Evolutionary conservation across 1,139 yeast genomes (phyloP).

Genomic region (Candida glucosophila): DNA sequence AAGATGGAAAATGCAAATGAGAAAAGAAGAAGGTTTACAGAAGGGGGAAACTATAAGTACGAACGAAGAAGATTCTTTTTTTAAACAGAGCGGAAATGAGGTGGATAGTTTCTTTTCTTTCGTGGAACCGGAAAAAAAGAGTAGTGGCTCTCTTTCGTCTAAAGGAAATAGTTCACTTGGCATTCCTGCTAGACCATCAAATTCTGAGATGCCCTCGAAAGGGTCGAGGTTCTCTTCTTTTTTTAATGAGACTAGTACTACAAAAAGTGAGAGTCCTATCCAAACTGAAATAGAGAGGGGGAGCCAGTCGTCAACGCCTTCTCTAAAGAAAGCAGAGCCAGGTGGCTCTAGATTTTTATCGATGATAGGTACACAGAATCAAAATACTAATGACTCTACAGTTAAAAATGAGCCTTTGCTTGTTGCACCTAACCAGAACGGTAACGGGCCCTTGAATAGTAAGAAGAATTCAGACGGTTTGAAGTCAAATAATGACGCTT

Average conservation of each 20-base stretch:
- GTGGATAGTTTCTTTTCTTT: constrained; percentile 47
- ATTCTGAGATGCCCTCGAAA: constrained; percentile 12
- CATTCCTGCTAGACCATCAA: constrained; percentile 7
- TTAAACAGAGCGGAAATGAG: constrained; percentile 29
- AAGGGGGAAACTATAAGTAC: constrained; percentile 35
- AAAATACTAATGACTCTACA: no score
- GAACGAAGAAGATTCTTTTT: constrained; percentile 11
- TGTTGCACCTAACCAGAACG: neutral
- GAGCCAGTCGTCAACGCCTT: no score
- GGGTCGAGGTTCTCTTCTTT: constrained; percentile 43
- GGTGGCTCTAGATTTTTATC: constrained; percentile 4
- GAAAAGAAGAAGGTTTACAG: constrained; percentile 44
- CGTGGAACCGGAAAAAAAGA: constrained; percentile 21
- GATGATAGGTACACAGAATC: constrained; percentile 2
- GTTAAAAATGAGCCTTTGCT: no score
- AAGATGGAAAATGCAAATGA: constrained; percentile 58
- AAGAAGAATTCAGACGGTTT: constrained; percentile 1
- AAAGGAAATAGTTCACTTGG: constrained; percentile 5
- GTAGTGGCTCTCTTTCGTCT: constrained; percentile 5
- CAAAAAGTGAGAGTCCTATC: constrained; percentile 4
- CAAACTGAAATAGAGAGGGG: no score
- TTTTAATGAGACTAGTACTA: constrained; percentile 17
- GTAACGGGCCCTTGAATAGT: neutral
- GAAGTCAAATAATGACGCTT: constrained; percentile 34
- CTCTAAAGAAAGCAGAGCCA: constrained; percentile 2